These are phyloP conservation scores for Lupinus albus DNA, from an alignment of 306 rosid genomes.

Conservation along the genomic window DNA sequence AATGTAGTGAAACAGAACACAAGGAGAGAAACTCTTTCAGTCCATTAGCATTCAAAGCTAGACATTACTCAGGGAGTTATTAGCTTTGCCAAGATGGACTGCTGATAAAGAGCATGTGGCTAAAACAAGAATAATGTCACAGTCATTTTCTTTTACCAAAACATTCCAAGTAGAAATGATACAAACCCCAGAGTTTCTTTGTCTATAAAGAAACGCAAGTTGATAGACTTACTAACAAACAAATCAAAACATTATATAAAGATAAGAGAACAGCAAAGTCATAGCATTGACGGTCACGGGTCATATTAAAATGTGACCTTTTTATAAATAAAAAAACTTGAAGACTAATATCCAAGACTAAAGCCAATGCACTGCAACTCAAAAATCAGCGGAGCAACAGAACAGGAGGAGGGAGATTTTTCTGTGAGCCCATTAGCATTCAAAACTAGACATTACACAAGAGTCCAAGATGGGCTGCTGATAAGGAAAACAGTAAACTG, in stretches of 20 bases:
- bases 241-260: neutral
- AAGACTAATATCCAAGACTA: no score
- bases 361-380: no score
- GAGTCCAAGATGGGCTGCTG: slow-evolving; percentile 66
- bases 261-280: neutral
- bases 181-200: neutral
- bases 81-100: slow-evolving; percentile 89
- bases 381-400: slow-evolving; percentile 37
- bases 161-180: neutral
- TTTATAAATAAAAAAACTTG: neutral
- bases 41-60: slow-evolving; percentile 73
- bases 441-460: slow-evolving; percentile 57
- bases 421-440: slow-evolving; percentile 67
- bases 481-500: neutral
- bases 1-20: slow-evolving; percentile 46
- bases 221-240: neutral
- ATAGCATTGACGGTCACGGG: neutral
- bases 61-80: slow-evolving; percentile 45
- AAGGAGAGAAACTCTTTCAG: slow-evolving; percentile 42
- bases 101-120: neutral
- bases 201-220: neutral
- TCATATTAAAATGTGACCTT: neutral
- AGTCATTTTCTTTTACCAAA: neutral
- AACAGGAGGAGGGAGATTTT: slow-evolving; percentile 43
- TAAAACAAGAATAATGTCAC: neutral